Conservation (phyloP, 176 grass and related monocot genomes). For the Avena atlantica region DNA sequence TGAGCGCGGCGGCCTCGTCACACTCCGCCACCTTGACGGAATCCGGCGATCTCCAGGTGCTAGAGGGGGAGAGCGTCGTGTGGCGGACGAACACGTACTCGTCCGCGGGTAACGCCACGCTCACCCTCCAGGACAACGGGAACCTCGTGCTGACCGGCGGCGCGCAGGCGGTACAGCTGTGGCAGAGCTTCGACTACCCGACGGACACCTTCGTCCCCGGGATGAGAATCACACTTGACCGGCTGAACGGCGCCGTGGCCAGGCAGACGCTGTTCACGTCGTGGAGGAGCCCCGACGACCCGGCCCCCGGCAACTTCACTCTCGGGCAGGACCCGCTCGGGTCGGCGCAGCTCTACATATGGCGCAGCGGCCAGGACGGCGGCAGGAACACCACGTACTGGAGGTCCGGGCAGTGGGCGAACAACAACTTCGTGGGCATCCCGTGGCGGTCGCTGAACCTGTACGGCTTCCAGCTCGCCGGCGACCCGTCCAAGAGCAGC, state of each 20-base stretch:
- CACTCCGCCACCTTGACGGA: conserved; percentile 46
- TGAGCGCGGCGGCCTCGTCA: conserved; percentile 4
- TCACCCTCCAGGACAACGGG: conserved; percentile 35
- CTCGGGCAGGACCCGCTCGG: conserved; percentile 59
- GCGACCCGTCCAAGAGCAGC: conserved; percentile 13
- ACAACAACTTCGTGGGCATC: conserved; percentile 46
- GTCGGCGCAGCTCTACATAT: conserved; percentile 77
- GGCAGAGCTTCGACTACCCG: conserved; percentile 68
- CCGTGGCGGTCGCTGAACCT: conserved; percentile 54
- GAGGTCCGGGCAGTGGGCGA: conserved; percentile 60
- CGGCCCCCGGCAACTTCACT: conserved; percentile 57
- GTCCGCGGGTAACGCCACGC: conserved; percentile 16
- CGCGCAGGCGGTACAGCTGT: background rate
- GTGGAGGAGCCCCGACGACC: conserved; percentile 60
- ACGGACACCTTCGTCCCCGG: conserved; percentile 74
- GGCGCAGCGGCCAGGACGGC: background rate
- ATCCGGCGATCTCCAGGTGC: conserved; percentile 55
- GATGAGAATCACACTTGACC: conserved; percentile 55
- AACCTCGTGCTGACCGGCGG: conserved; percentile 49
- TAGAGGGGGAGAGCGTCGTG: conserved; percentile 25
- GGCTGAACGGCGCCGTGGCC: background rate
- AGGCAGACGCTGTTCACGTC: conserved; percentile 56
- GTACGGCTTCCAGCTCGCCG: conserved; percentile 56
- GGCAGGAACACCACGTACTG: conserved; percentile 25
- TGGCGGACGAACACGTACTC: conserved; percentile 48